Conservation (phyloP, 78 protist species). For the Emiliania huxleyi region DNA sequence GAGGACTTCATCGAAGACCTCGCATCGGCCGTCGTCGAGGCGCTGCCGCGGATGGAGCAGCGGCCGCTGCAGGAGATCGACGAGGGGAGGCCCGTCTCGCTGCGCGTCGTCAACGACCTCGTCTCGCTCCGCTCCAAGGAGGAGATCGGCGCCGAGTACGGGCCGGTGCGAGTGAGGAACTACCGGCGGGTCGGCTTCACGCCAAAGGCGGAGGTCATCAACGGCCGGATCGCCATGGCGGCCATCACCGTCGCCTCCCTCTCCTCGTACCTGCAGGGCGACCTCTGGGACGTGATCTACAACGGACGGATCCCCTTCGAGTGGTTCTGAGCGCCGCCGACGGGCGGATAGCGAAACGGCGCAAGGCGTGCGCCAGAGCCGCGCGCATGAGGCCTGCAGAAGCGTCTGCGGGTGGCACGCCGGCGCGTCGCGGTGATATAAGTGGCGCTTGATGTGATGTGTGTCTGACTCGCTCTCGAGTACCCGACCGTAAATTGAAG, state of each 20-base stretch:
- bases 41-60: background rate
- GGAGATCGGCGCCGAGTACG: background rate
- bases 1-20: conserved; percentile 17
- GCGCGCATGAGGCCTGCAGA: too few species aligned
- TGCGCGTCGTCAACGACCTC: conserved; percentile 15
- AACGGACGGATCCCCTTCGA: background rate
- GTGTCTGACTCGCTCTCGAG: too few species aligned
- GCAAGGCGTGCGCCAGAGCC: too few species aligned
- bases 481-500: too few species aligned
- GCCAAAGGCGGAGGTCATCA: background rate
- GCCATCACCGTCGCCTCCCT: background rate
- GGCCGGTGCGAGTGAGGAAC: background rate
- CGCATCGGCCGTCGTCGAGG: background rate
- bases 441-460: too few species aligned
- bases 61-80: background rate
- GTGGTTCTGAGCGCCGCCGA: background rate
- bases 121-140: background rate
- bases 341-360: too few species aligned
- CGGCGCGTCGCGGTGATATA: too few species aligned
- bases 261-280: background rate
- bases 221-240: conserved; percentile 26
- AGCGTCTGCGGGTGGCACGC: too few species aligned
- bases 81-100: background rate
- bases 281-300: background rate
- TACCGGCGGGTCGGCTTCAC: background rate